phyloP scores from a whole-genome alignment of 805 yeast species.

The Blastobotrys peoriensis region DNA sequence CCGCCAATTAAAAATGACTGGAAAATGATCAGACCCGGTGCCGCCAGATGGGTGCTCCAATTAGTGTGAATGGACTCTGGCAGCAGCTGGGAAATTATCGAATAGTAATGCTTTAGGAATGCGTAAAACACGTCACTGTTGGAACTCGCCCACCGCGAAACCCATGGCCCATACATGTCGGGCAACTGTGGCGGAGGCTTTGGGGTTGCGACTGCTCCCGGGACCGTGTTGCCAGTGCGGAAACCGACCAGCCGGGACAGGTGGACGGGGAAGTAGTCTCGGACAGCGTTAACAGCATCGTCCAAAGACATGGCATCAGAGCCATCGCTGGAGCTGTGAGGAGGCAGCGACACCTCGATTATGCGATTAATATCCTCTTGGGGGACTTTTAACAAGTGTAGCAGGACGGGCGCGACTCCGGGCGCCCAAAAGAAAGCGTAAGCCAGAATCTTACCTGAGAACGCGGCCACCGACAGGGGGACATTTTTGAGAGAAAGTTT shows the following conservation, averaged over 20 bases:
- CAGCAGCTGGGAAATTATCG: conserved; percentile 25
- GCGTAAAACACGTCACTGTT: conserved; percentile 35
- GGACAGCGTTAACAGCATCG: conserved; percentile 2
- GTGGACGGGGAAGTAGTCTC: conserved; percentile 24
- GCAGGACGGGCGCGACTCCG: conserved; percentile 43
- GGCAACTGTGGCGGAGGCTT: conserved; percentile 15
- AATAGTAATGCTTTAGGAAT: conserved; percentile 37
- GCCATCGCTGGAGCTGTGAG: neutral
- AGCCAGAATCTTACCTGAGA: conserved; percentile 66
- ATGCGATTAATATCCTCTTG: conserved; percentile 25
- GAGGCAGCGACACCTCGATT: conserved; percentile 9
- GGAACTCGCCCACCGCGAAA: conserved; percentile 29
- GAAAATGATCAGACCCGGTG: conserved; percentile 23
- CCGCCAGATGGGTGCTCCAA: conserved; percentile 10
- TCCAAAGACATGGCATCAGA: neutral
- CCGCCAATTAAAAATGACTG: conserved; percentile 23
- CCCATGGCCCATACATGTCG: conserved; percentile 32
- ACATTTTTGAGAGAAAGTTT: conserved; percentile 45
- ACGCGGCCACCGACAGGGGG: conserved; percentile 54
- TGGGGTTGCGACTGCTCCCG: neutral
- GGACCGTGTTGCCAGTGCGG: conserved; percentile 5
- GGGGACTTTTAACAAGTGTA: conserved; percentile 26
- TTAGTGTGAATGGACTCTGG: conserved; percentile 11
- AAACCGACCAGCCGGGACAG: conserved; percentile 23
- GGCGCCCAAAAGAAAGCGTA: conserved; percentile 52